phyloP scores from a whole-genome alignment of 2,329 filamentous ascomycete genomes.

The Colletotrichum brevisporum region DNA sequence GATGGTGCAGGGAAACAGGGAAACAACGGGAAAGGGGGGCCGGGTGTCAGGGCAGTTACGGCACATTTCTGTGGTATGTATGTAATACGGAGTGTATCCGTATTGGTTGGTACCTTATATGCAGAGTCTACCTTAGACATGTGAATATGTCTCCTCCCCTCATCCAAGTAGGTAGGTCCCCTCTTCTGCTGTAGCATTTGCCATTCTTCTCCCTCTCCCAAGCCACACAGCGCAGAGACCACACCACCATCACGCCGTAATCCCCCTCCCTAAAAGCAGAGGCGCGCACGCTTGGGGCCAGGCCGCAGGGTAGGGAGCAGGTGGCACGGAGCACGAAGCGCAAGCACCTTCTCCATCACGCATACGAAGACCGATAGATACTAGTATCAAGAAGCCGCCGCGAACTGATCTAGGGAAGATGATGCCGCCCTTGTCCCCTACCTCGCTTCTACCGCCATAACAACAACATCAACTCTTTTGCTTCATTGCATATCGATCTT shows the following conservation, averaged over 20 bases:
- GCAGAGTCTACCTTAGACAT: background rate
- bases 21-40: background rate
- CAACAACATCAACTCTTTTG: slow-evolving; percentile 9
- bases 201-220: slow-evolving; percentile 1
- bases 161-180: background rate
- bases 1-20: background rate
- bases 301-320: background rate
- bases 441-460: slow-evolving; percentile 26
- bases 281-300: background rate
- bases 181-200: slow-evolving; percentile 9
- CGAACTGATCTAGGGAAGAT: slow-evolving; percentile 38
- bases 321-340: background rate
- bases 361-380: slow-evolving; percentile 15
- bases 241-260: slow-evolving; percentile 33
- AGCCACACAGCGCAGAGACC: slow-evolving; percentile 32
- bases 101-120: background rate
- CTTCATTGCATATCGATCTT: background rate
- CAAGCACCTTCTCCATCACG: slow-evolving; percentile 16
- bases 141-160: slow-evolving; percentile 1
- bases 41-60: background rate
- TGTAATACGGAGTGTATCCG: no score
- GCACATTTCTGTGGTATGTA: background rate
- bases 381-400: slow-evolving; percentile 17
- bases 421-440: slow-evolving; percentile 20
- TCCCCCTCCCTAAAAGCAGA: slow-evolving; percentile 20